Conservation (phyloP, 2,329 filamentous ascomycete genomes). For the Aspergillus carbonarius region DNA sequence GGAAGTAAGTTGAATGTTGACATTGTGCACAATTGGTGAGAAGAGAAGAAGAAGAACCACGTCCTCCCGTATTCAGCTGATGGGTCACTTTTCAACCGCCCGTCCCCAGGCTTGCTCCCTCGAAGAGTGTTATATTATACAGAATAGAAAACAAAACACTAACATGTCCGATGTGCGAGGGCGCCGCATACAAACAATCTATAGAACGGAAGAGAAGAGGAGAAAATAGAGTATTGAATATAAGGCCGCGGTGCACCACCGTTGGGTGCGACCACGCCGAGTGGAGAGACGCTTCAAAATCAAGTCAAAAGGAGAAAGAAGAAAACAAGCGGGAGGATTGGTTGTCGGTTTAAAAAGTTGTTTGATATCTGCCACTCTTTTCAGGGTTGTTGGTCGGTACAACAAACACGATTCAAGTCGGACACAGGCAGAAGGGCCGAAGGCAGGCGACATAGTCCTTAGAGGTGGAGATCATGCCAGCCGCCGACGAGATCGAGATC, state of each 20-base stretch:
- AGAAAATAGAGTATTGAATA: slow-evolving; percentile 8
- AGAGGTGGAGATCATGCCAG: slow-evolving; percentile 71
- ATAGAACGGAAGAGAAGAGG: slow-evolving; percentile 13
- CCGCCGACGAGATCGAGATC: slow-evolving; percentile 95
- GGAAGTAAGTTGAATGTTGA: slow-evolving; percentile 4
- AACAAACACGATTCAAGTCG: slow-evolving; percentile 19
- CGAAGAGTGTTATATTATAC: slow-evolving; percentile 24
- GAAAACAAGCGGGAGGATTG: slow-evolving; percentile 6
- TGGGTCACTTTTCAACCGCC: slow-evolving; percentile 23
- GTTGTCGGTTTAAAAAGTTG: background rate
- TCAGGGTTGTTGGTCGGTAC: slow-evolving; percentile 15
- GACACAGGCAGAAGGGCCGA: slow-evolving; percentile 10
- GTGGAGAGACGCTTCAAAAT: slow-evolving; percentile 2
- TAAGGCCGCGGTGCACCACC: slow-evolving; percentile 7
- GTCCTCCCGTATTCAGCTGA: slow-evolving; percentile 11
- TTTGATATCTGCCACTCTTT: slow-evolving; percentile 7
- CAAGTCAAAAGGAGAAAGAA: slow-evolving; percentile 1
- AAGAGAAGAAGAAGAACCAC: slow-evolving; percentile 10
- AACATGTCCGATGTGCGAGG: slow-evolving; percentile 12
- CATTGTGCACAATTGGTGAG: slow-evolving; percentile 5
- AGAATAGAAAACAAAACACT: slow-evolving; percentile 18
- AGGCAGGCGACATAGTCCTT: slow-evolving; percentile 24
- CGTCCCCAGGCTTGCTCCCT: slow-evolving; percentile 16
- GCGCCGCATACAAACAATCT: slow-evolving; percentile 19
- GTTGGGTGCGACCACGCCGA: slow-evolving; percentile 1